Percentiles rank a stretch among this genome's conserved stretches.
Conservation (phyloP, 768 basidiomycete genomes). For the Leucogyrophana mollusca region DNA sequence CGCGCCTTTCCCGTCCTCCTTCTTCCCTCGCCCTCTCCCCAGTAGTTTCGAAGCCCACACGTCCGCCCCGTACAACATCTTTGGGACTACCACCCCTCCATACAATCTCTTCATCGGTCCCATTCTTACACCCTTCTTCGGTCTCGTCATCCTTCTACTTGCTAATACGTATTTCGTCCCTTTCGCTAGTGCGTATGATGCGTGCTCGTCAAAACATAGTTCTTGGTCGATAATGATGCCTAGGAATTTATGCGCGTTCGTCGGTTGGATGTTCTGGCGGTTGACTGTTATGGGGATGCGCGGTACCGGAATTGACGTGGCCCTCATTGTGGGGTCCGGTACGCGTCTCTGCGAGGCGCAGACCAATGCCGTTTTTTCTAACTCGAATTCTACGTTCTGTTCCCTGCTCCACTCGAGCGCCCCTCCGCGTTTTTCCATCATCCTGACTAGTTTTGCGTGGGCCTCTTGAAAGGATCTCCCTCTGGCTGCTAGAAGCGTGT, state of each 20-base stretch:
- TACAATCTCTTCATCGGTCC: neutral
- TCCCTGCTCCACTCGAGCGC: too few relatives aligned
- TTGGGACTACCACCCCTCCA: slow-evolving; percentile 6
- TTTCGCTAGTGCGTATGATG: neutral
- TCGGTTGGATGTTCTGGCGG: neutral
- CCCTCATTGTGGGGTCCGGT: neutral
- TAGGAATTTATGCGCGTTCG: neutral
- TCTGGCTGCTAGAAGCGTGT: slow-evolving; percentile 10
- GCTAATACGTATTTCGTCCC: neutral
- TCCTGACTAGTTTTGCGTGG: neutral
- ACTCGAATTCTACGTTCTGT: too few relatives aligned
- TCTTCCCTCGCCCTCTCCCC: neutral
- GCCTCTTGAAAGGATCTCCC: neutral
- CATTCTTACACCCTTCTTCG: neutral
- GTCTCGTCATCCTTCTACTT: neutral
- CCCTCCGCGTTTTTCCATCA: neutral
- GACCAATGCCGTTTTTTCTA: too few relatives aligned
- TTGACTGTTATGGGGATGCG: neutral
- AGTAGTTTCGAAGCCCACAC: slow-evolving; percentile 12
- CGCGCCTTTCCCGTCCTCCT: neutral
- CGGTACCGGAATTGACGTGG: neutral
- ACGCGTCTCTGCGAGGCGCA: neutral
- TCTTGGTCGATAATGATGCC: slow-evolving; percentile 5
- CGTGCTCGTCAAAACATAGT: neutral
- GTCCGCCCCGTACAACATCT: slow-evolving; percentile 10